Evolutionary conservation across 2,329 filamentous ascomycete genomes (phyloP).

Genomic region (Diaporthe destruens): DNA sequence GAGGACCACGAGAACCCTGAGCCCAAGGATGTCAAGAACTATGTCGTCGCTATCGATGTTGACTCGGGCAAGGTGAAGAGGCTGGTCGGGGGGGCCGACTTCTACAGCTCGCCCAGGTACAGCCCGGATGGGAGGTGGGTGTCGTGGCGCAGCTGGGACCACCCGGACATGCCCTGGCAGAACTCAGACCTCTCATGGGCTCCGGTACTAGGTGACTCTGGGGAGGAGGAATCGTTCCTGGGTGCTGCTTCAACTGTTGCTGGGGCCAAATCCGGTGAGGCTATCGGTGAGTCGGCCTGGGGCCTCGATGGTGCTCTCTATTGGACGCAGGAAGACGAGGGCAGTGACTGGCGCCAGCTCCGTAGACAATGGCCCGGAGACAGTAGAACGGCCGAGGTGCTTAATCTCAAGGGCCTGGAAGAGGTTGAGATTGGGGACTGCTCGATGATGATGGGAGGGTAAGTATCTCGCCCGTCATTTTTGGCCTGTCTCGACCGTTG

Average conservation of each 20-base stretch:
- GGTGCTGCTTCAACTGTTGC: slow-evolving; percentile 43
- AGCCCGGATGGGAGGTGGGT: slow-evolving; percentile 59
- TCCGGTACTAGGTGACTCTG: slow-evolving; percentile 51
- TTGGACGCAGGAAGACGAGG: slow-evolving; percentile 60
- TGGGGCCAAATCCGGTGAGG: slow-evolving; percentile 50
- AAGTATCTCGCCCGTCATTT: slow-evolving; percentile 28
- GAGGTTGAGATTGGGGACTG: slow-evolving; percentile 56
- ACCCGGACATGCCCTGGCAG: slow-evolving; percentile 66
- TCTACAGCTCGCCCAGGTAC: slow-evolving; percentile 65
- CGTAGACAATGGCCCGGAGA: slow-evolving; percentile 52
- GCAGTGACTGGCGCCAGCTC: slow-evolving; percentile 58
- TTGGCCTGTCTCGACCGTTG: not conserved
- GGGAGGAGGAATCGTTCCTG: slow-evolving; percentile 47
- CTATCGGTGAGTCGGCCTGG: slow-evolving; percentile 66
- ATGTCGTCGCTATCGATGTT: slow-evolving; percentile 56
- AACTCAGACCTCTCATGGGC: slow-evolving; percentile 59
- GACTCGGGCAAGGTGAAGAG: slow-evolving; percentile 56
- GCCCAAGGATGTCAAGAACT: slow-evolving; percentile 52
- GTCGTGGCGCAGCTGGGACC: slow-evolving; percentile 68
- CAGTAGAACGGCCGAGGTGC: slow-evolving; percentile 43
- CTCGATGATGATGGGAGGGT: slow-evolving; percentile 50
- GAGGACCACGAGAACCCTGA: slow-evolving; percentile 60
- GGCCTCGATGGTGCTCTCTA: slow-evolving; percentile 61
- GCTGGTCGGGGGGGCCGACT: slow-evolving; percentile 61
- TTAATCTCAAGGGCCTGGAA: slow-evolving; percentile 56